phyloP scores from a whole-genome alignment of 208 protist species.

The Crithidia sp. region DNA sequence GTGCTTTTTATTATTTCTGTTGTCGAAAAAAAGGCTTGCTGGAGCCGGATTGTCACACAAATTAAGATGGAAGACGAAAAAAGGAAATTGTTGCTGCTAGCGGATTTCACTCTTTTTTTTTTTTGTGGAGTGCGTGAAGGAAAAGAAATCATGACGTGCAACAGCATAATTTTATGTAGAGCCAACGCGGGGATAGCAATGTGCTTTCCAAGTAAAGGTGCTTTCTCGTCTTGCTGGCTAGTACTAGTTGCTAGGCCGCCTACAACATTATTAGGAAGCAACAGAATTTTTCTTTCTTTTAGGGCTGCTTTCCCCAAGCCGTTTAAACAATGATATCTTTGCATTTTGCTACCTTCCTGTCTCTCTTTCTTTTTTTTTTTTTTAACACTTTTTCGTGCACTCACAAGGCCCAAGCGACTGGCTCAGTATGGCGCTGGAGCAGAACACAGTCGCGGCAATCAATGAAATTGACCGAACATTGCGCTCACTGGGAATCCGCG shows the following conservation, averaged over 20 bases:
- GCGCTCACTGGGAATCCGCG: conserved; percentile 16
- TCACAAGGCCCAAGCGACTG: neutral
- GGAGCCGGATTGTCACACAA: too few relatives aligned
- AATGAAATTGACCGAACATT: conserved; percentile 36
- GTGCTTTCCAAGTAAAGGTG: neutral
- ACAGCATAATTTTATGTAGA: too few relatives aligned
- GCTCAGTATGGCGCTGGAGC: conserved; percentile 17
- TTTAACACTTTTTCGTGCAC: neutral
- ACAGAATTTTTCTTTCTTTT: neutral
- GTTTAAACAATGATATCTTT: too few relatives aligned
- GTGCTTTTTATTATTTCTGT: neutral
- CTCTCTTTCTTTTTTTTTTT: neutral
- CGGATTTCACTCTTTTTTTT: too few relatives aligned
- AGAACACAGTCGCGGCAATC: conserved; percentile 19
- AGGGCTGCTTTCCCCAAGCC: neutral
- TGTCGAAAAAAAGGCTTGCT: too few relatives aligned
- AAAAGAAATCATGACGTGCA: too few relatives aligned
- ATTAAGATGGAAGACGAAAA: too few relatives aligned
- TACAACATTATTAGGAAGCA: neutral
- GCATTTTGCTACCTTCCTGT: neutral
- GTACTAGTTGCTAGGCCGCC: neutral
- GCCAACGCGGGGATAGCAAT: too few relatives aligned
- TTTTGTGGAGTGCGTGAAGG: too few relatives aligned
- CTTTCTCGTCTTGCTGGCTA: neutral
- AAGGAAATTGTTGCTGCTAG: too few relatives aligned